Conservation (phyloP, 352 stramenopile genomes). For the Globisporangium solare region DNA sequence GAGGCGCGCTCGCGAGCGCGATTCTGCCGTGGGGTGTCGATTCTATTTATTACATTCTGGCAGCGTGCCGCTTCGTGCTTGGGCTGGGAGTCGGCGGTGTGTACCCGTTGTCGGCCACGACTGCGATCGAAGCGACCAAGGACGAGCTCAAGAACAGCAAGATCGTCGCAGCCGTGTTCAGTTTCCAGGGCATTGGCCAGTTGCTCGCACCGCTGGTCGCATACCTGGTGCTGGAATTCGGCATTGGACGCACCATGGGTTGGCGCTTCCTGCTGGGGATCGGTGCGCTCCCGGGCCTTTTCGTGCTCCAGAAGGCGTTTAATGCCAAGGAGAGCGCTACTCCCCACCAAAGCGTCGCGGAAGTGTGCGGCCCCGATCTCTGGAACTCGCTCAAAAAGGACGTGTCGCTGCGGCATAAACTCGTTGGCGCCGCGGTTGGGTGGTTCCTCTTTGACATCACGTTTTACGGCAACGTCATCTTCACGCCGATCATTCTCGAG, state of each 20-base stretch:
- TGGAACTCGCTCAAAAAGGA: slow-evolving; percentile 23
- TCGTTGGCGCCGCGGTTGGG: slow-evolving; percentile 76
- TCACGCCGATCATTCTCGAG: slow-evolving; percentile 78
- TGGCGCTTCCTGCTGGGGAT: slow-evolving; percentile 8
- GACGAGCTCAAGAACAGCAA: slow-evolving; percentile 48
- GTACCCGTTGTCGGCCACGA: slow-evolving; percentile 77
- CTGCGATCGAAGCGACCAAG: slow-evolving; percentile 23
- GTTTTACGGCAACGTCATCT: slow-evolving; percentile 89
- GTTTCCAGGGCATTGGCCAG: slow-evolving; percentile 14
- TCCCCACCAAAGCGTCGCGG: slow-evolving; percentile 31
- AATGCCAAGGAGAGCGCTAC: slow-evolving; percentile 61
- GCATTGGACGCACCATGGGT: slow-evolving; percentile 6
- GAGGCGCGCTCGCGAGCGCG: slow-evolving; percentile 48
- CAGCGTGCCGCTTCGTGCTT: slow-evolving; percentile 63
- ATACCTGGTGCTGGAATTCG: slow-evolving; percentile 11
- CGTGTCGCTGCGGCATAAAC: slow-evolving; percentile 33
- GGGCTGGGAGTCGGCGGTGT: slow-evolving; percentile 77
- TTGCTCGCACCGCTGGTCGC: slow-evolving; percentile 4
- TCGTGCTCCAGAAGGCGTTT: slow-evolving; percentile 14
- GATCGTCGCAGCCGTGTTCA: slow-evolving; percentile 29
- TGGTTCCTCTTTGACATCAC: slow-evolving; percentile 92
- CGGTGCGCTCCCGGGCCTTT: slow-evolving; percentile 3
- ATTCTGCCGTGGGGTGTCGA: slow-evolving; percentile 50
- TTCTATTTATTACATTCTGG: slow-evolving; percentile 60
- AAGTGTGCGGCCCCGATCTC: slow-evolving; percentile 14